Base-by-base conservation (phyloP, 768 basidiomycete species). In the Leccinum boreale region DNA sequence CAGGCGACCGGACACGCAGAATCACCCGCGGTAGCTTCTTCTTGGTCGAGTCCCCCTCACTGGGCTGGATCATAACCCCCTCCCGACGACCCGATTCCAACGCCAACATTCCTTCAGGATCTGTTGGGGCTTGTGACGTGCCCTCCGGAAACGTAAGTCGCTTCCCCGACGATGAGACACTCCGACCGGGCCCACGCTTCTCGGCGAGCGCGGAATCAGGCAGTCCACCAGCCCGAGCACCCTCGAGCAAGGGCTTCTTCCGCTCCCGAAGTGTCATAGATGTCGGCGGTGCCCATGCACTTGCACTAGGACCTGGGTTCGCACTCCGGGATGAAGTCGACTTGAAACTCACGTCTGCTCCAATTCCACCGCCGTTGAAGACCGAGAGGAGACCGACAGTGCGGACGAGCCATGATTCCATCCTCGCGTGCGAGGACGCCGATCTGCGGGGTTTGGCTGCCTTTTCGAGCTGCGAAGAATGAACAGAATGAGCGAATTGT, bases 391-490 rank as follows among this genome's bases (percentile, higher is more conserved):
- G 64, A 48, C 39, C 68, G 62, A 82, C 50, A 0, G 87, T 76
- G 12, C 83, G 81, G 28, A 81, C 77, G 17, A 91, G 67, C 89
- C 89, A 91, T 3, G 72, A 73, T 5, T 84, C 82, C 4, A 59
- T 65, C 44, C 29, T 29, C 29, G 29, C 29, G 29, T 10, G 29
- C 29, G 29, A 52, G 10, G 81, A 81, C 21, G 33, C 26, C 2
- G 82, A 80, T 17, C 80, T 76, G 1, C 83, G 80, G 67, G 83
- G 82, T 69, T 88, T 89, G 11, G 79, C 79, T 0, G 80, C 81
- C 42, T 84, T 82, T 65, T 90, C 87, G 10, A 90, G 75, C 89
- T 90, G 56, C 4, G 51, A 33, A 33, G 42, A 14, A 19, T 28
- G 51, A 11, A 42, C 9, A 19, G 2, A n/a, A 19, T n/a, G 5